Base-by-base conservation (phyloP, 1,139 yeast genomes). In the Pichiaceae sp. region DNA sequence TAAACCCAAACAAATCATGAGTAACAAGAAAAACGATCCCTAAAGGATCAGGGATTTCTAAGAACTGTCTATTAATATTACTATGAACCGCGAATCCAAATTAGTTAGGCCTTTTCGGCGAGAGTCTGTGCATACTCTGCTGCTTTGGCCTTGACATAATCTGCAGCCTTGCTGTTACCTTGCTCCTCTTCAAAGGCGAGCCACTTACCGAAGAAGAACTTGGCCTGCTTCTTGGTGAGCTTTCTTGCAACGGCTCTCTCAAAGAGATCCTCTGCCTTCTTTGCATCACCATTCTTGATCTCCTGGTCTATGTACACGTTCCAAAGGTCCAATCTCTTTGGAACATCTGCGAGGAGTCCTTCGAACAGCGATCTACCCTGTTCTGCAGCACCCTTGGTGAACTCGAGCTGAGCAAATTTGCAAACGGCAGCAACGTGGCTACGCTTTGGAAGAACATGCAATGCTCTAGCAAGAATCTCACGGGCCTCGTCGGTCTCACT, bases 141-240 rank as follows among this genome's bases (percentile, higher is more conserved):
- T 27, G 98, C 98, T 64, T 82, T 83, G 23, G 95, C 87, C 67
- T 86, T 89, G 42, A 89, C 96, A 46, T 83, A 79, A 46, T 85
- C 93, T 42, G 76, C 72, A 45, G 80, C 75, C 62, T 78, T 81
- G 39, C 68, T 74, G 54, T 85, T 93, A 16, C 75, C 78, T 43
- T 66, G 57, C 41, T 70, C 71, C 54, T 82, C 89, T 62, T 87
- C 96, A 53, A 66, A 83, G 17, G 71, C 65, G 44, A 86, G 72
- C 97, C 97, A 89, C 56, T 91, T 91, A 53, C 79, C 84, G 66
- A 87, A 89, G 72, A 91, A 85, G 66, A 85, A 86, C 62, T 85
- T 87, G 49, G 96, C 96, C 63, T 87, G 96, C 59, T 89, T 91
- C 60, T 81, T 75, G n/a, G 83, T 70, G 41, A 89, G 61, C 60